Percentiles rank a stretch among this genome's conserved stretches.
Conservation (phyloP, 2,329 filamentous ascomycete species). For the Calonectria honghensis region DNA sequence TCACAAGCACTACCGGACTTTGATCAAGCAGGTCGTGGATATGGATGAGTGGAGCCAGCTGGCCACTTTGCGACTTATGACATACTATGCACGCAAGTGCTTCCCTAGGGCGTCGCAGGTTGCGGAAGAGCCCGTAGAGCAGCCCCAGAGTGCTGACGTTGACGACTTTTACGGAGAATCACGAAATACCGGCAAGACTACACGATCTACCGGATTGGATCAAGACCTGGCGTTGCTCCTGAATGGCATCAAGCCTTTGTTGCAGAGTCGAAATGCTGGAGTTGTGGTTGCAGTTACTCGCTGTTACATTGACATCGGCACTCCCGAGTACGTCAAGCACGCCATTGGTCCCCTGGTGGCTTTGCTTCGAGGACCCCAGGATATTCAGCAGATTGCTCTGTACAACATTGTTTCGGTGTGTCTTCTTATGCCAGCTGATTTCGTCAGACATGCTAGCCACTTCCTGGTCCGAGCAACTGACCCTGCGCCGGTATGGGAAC, state of each 20-base stretch:
- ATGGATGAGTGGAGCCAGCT: constrained; percentile 99
- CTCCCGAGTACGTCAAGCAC: constrained; percentile 82
- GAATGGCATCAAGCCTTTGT: constrained; percentile 85
- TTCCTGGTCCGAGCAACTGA: constrained; percentile 91
- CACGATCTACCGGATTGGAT: constrained; percentile 77
- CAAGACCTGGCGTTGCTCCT: constrained; percentile 89
- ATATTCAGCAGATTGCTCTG: constrained; percentile 91
- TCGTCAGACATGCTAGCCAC: constrained; percentile 90
- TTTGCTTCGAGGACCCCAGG: constrained; percentile 87
- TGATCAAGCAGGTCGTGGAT: constrained; percentile 94
- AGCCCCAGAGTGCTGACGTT: constrained; percentile 63
- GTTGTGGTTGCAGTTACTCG: constrained; percentile 92
- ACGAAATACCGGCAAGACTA: constrained; percentile 64
- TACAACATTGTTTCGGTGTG: constrained; percentile 98
- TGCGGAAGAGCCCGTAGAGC: constrained; percentile 66
- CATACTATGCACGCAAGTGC: constrained; percentile 88
- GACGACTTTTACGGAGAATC: constrained; percentile 89
- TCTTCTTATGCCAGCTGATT: constrained; percentile 83
- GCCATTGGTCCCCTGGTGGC: constrained; percentile 91
- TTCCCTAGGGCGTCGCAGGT: constrained; percentile 83
- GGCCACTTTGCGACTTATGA: constrained; percentile 87
- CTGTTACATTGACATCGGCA: constrained; percentile 90
- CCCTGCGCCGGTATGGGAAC: constrained; percentile 86
- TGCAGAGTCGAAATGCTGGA: constrained; percentile 94
- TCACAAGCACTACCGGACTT: constrained; percentile 89